A percentile compares a stretch with the other conserved stretches of the same genome.
Conservation (phyloP, 2,329 filamentous ascomycete species). For the Neonectria hederae region DNA sequence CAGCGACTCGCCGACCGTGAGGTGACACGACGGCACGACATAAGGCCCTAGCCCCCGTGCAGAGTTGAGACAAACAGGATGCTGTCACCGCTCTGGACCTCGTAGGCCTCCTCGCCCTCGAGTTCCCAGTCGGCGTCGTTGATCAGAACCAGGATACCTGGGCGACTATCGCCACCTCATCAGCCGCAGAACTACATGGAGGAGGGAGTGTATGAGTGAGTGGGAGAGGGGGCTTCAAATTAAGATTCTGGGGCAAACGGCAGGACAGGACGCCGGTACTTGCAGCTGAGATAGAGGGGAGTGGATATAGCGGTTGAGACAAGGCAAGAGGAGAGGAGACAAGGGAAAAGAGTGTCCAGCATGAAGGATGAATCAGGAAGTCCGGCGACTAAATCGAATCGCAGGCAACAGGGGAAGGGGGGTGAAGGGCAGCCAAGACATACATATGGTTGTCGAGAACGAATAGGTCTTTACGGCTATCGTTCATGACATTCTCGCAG, state of each 20-base stretch:
- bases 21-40: conserved; percentile 3
- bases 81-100: conserved; percentile 82
- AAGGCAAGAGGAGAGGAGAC: conserved; percentile 1
- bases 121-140: conserved; percentile 99
- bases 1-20: conserved; percentile 23
- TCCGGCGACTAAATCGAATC: not conserved
- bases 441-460: conserved; percentile 89
- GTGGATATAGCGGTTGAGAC: conserved; percentile 32
- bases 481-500: conserved; percentile 84
- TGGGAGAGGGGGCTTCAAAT: conserved; percentile 4
- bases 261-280: conserved; percentile 22
- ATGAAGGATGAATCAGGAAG: not conserved
- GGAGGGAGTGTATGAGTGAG: conserved; percentile 9
- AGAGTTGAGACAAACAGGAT: conserved; percentile 96
- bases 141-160: conserved; percentile 94
- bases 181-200: conserved; percentile 35
- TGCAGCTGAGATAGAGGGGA: conserved; percentile 29
- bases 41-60: conserved; percentile 77
- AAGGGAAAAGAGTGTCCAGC: conserved; percentile 13
- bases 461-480: conserved; percentile 87
- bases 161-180: conserved; percentile 69
- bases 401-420: conserved; percentile 8
- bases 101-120: conserved; percentile 91
- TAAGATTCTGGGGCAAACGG: conserved; percentile 10
- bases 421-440: conserved; percentile 51